Evolutionary conservation across 805 yeast genomes (phyloP).

Genomic region (Ogataea ganodermae): DNA sequence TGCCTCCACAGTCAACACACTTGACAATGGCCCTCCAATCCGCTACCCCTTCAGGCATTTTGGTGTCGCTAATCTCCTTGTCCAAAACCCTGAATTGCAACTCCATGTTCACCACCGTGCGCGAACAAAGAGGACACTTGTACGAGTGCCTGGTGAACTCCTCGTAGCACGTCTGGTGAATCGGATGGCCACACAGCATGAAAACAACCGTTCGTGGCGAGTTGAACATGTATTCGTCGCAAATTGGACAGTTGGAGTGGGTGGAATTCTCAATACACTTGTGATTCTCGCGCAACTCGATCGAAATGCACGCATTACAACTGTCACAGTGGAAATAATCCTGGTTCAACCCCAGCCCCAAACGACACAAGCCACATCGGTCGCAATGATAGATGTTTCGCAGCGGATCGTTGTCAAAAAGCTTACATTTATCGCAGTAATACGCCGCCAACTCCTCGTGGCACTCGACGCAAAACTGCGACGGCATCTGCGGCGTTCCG

Average conservation of each 20-base stretch:
- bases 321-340: constrained; percentile 91
- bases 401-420: constrained; percentile 77
- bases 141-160: constrained; percentile 81
- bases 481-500: constrained; percentile 70
- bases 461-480: constrained; percentile 69
- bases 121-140: constrained; percentile 89
- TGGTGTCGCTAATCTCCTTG: constrained; percentile 74
- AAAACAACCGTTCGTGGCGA: constrained; percentile 82
- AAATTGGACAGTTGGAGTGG: constrained; percentile 89
- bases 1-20: constrained; percentile 88
- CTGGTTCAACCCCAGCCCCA: constrained; percentile 84
- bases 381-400: constrained; percentile 91
- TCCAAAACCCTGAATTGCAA: constrained; percentile 85
- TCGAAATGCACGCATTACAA: constrained; percentile 86
- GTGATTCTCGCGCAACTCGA: constrained; percentile 75
- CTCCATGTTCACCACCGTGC: constrained; percentile 84
- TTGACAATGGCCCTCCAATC: constrained; percentile 73
- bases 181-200: constrained; percentile 93
- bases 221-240: constrained; percentile 88
- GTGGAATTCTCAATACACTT: constrained; percentile 85
- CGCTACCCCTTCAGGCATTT: constrained; percentile 77
- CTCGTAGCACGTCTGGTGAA: constrained; percentile 81
- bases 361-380: constrained; percentile 88
- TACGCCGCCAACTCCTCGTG: constrained; percentile 68
- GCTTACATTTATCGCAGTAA: constrained; percentile 73